Evolutionary conservation across 768 basidiomycete species (phyloP), one percentile per base, ranked within the genome.

Genomic region (Trametes elegans): DNA sequence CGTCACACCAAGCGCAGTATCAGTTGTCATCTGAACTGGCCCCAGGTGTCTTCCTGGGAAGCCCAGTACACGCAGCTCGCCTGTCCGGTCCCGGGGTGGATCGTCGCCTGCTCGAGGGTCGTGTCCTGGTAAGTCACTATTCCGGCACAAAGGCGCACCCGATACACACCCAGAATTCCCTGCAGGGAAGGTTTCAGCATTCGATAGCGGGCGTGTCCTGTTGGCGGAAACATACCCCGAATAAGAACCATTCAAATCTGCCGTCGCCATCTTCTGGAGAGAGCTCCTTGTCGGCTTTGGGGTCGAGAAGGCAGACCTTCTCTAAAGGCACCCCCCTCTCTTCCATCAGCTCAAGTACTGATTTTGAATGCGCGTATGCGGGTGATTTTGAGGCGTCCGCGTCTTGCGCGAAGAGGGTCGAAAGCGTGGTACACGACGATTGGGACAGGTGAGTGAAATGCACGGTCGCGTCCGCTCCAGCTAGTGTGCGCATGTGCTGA

Each of bases 11-110:
- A 98, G 75, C 1, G 96, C 96, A 1, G 96, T 98, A 71, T 99
- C 96, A 0, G 97, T 99, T 28, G 97, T 98, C 97, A 99, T 99
- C 71, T 99, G 97, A 1, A 93, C 76, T 2, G 84, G 74, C 0
- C 93, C 94, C 7, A 99, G 76, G 69, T 90, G 90, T 28, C 97
- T 81, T 6, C 81, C 81, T 1, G 92, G 90, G 68, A 96, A 99
- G 1, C 94, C 94, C 32, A 93, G 73, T 14, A 78, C 79, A 27
- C 96, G 87, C 31, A 99, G 80, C 66, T 96, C 91, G 1, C 84
- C 81, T 2, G 96, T 99, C 48, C 96, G 79, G 68, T 99, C 96
- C 32, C 93, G 80, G 0, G 96, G 96, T 2, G 96, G 96, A 71
- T 99, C 95, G 65, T 98, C 96, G 10, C 96, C 95, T 86, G 73